Evolutionary conservation across 2,329 filamentous ascomycete species (phyloP), one percentile per base, ranked within the genome.

Genomic region (Trichoderma lentiforme): DNA sequence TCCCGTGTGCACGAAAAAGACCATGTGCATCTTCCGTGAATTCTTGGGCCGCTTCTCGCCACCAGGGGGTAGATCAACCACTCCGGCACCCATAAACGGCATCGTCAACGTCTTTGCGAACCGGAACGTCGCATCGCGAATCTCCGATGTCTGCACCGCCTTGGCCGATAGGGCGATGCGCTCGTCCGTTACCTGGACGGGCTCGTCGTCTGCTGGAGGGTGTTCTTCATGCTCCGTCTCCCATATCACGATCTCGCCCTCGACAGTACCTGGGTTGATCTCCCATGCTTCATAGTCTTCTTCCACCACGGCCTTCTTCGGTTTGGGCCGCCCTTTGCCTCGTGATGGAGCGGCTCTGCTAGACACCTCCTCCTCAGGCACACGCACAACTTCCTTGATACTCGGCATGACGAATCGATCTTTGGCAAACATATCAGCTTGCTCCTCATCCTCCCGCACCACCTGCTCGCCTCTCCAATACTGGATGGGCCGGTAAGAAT

Each of bases 11-110:
- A 99, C 92, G 77, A 97, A 98, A 81, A 98, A 98, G 1, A 93
- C 91, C 92, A 99, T 96, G 79, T 98, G 94, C 93, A 98, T 98
- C 83, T 93, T 95, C 74, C 95, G 88, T 43, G 93, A 92, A 82
- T 98, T 98, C 86, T 98, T 98, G 63, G 91, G 89, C 76, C 91
- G 90, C 85, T 99, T 99, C 79, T 92, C 89, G 36, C 93, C 90
- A 2, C 92, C 91, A 0, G 93, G 91, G 6, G 94, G 93, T 65
- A 99, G 84, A 77, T 98, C 95, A 47, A 99, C 93, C 67, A 98
- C 88, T 18, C 96, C 96, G 11, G 92, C 92, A 39, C 94, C 95
- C 81, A 98, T 93, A 81, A 97, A 98, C 0, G 92, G 90, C 73
- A 93, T 85, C 32, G 90, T 93, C 71, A 97, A 87, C 73, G 95